Conservation (phyloP, 805 yeast species). For the Ogataea paradorogensis region DNA sequence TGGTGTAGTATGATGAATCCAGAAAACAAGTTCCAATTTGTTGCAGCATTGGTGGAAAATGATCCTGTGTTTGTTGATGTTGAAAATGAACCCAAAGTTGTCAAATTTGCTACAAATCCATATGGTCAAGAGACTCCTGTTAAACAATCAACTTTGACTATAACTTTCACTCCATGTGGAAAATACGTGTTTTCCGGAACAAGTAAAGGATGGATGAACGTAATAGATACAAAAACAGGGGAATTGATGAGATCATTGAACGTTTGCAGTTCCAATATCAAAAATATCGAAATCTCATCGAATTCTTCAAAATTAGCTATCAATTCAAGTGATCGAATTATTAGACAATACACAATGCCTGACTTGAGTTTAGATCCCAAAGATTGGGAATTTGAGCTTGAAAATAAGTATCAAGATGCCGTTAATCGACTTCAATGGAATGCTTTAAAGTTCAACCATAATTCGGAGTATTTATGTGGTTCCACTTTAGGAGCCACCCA, state of each 20-base stretch:
- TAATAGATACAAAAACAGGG: conserved; percentile 34
- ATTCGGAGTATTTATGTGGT: conserved; percentile 83
- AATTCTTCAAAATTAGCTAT: conserved; percentile 63
- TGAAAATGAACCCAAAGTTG: conserved; percentile 15
- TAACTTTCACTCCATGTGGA: conserved; percentile 53
- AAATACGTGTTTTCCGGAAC: conserved; percentile 69
- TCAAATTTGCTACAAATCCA: conserved; percentile 21
- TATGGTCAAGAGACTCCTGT: conserved; percentile 22
- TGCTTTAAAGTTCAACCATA: conserved; percentile 67
- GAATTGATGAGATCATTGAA: conserved; percentile 43
- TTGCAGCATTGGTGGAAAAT: conserved; percentile 66
- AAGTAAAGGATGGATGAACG: conserved; percentile 71
- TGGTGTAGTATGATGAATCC: conserved; percentile 69
- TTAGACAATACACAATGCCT: conserved; percentile 57
- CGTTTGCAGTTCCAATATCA: conserved; percentile 68
- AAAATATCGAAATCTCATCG: conserved; percentile 57
- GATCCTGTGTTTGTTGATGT: conserved; percentile 51
- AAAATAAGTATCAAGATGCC: conserved; percentile 84
- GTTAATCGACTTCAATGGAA: conserved; percentile 90
- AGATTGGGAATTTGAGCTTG: conserved; percentile 50
- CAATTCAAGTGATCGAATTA: conserved; percentile 74
- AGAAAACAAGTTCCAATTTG: conserved; percentile 41
- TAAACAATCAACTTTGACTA: conserved; percentile 47
- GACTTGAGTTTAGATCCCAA: conserved; percentile 7
- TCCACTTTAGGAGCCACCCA: conserved; percentile 86